Evolutionary conservation across 306 rosid species (phyloP).

Genomic region (Cyamopsis tetragonoloba): DNA sequence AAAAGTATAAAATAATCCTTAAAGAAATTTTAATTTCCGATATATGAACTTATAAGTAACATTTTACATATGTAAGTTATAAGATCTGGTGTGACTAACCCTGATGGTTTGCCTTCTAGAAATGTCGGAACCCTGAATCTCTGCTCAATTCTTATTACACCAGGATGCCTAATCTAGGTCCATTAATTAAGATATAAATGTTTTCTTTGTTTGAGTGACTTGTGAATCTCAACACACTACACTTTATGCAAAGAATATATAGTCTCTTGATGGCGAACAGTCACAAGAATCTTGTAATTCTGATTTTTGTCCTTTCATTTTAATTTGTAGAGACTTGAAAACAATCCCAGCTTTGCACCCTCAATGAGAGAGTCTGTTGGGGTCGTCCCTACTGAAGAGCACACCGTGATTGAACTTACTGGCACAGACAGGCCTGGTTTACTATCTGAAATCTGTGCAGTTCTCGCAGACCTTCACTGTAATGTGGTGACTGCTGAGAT

Average conservation of each 20-base stretch:
- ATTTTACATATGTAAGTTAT: neutral
- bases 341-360: conserved; percentile 62
- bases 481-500: conserved; percentile 85
- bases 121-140: neutral
- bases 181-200: neutral
- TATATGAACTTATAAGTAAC: neutral
- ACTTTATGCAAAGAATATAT: neutral
- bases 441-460: conserved; percentile 91
- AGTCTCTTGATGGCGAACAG: neutral
- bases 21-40: neutral
- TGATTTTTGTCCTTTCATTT: conserved; percentile 12
- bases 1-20: neutral
- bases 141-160: neutral
- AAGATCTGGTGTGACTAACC: neutral
- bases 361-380: conserved; percentile 83
- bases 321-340: conserved; percentile 75
- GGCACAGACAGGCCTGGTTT: conserved; percentile 95
- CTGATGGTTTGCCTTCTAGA: neutral
- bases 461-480: conserved; percentile 84
- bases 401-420: conserved; percentile 85
- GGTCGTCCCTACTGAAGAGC: conserved; percentile 81
- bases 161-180: neutral
- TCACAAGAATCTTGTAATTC: neutral
- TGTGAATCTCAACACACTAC: neutral
- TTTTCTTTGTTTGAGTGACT: neutral